Evolutionary conservation across 371 early-diverging fungal genomes (phyloP).

Genomic region (Capillidium heterosporum): DNA sequence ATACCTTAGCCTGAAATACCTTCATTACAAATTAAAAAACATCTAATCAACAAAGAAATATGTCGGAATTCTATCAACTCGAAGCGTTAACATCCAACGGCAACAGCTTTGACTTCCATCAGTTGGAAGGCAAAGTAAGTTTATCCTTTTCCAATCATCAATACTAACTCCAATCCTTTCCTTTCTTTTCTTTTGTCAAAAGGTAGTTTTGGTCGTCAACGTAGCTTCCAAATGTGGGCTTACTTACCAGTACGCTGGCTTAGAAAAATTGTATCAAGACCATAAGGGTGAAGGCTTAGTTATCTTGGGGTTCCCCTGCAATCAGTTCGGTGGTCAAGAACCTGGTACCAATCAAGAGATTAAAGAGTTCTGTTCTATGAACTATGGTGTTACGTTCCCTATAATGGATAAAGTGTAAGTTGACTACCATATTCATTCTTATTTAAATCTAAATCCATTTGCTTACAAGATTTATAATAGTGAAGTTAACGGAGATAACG

Average conservation of each 20-base stretch:
- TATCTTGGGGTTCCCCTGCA: conserved; percentile 72
- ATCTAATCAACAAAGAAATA: no score
- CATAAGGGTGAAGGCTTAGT: conserved; percentile 57
- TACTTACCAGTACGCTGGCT: conserved; percentile 65
- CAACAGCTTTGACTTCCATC: no score
- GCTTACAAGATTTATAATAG: conserved; percentile 10
- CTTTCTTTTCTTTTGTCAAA: conserved; percentile 24
- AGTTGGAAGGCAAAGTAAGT: no score
- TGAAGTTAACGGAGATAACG: conserved; percentile 63
- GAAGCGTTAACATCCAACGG: no score
- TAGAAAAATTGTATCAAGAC: conserved; percentile 61
- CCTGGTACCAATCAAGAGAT: conserved; percentile 43
- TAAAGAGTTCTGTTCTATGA: conserved; percentile 34
- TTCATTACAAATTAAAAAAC: no score
- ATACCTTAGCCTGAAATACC: no score
- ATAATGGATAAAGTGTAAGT: conserved; percentile 50
- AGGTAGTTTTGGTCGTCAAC: conserved; percentile 78
- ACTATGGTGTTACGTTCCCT: conserved; percentile 57
- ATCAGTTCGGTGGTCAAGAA: conserved; percentile 66
- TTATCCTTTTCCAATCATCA: no score
- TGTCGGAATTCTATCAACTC: no score
- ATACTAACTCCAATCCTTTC: no score
- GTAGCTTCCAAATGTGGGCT: conserved; percentile 92
- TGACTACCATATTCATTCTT: no score
- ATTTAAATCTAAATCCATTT: background rate